Conservation (phyloP, 2,329 filamentous ascomycete genomes). For the Botryosphaeria dothidea region DNA sequence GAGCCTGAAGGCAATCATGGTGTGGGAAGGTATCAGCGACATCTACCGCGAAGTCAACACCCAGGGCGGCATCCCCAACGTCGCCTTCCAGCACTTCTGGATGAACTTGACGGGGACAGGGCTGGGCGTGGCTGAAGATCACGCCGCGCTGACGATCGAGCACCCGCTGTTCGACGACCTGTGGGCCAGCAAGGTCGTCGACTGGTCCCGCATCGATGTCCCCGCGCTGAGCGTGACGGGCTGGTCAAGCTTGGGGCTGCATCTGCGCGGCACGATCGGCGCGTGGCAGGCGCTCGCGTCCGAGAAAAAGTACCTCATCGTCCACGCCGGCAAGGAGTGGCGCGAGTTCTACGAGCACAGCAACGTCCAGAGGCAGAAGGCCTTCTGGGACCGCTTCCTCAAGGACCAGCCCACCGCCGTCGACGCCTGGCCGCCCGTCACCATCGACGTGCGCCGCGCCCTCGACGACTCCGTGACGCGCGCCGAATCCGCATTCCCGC, state of each 20-base stretch:
- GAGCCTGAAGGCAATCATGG: constrained; percentile 45
- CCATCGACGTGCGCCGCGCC: not conserved
- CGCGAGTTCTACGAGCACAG: not conserved
- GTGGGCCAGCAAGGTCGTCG: constrained; percentile 26
- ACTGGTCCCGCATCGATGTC: constrained; percentile 25
- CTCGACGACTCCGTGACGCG: not conserved
- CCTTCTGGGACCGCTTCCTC: not conserved
- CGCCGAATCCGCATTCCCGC: not conserved
- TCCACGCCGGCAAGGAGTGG: not conserved
- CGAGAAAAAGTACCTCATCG: not conserved
- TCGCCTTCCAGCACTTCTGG: constrained; percentile 43
- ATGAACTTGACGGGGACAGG: constrained; percentile 32
- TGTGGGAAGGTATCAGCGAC: constrained; percentile 50
- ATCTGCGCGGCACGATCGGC: constrained; percentile 36
- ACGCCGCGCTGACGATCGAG: constrained; percentile 43
- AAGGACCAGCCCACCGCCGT: not conserved
- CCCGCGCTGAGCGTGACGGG: constrained; percentile 44
- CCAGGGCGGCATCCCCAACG: constrained; percentile 45
- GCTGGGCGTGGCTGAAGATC: constrained; percentile 41
- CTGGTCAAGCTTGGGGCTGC: constrained; percentile 41
- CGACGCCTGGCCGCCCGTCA: not conserved
- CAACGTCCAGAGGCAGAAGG: not conserved
- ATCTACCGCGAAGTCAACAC: constrained; percentile 50
- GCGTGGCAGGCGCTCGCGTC: not conserved
- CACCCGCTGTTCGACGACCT: constrained; percentile 30